These are phyloP conservation scores for Trifolium fragiferum DNA, from an alignment of 306 rosid genomes.

Conservation along the genomic window DNA sequence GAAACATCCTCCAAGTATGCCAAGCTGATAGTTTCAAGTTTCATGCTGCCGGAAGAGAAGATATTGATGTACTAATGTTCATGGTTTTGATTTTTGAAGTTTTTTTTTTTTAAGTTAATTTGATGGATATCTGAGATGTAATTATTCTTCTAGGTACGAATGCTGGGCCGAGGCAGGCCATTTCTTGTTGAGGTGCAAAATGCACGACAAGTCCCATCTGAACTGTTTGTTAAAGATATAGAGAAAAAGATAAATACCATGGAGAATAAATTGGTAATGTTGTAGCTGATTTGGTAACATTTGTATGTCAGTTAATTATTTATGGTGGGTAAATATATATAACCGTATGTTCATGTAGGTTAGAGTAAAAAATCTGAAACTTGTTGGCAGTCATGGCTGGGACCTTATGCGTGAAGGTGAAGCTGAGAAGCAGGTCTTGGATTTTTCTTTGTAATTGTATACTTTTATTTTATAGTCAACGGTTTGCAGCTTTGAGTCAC, in stretches of 20 bases:
- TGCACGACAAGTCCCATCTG: constrained; percentile 62
- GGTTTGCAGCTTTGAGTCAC: constrained; percentile 13
- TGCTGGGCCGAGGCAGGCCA: constrained; percentile 96
- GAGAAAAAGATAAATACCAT: constrained; percentile 62
- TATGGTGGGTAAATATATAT: constrained; percentile 17
- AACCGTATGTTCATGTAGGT: constrained; percentile 57
- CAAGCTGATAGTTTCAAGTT: constrained; percentile 84
- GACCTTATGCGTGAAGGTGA: constrained; percentile 89
- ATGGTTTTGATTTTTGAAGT: constrained; percentile 31
- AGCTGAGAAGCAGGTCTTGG: constrained; percentile 88
- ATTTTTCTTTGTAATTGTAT: constrained; percentile 26
- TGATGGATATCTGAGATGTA: constrained; percentile 36
- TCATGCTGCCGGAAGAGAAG: constrained; percentile 99
- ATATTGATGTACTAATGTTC: constrained; percentile 73
- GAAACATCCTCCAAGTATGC: constrained; percentile 68
- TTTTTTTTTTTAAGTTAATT: constrained; percentile 18
- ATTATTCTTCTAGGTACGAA: constrained; percentile 70
- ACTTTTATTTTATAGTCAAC: constrained; percentile 24
- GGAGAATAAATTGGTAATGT: constrained; percentile 77
- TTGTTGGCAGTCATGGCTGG: constrained; percentile 79
- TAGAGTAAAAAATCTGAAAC: constrained; percentile 78
- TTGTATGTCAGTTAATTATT: constrained; percentile 36
- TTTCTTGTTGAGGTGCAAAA: constrained; percentile 92
- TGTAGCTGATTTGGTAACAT: constrained; percentile 27
- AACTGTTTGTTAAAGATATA: constrained; percentile 55